A percentile compares a stretch with the other conserved stretches of the same genome.
phyloP scores from a whole-genome alignment of 306 rosid species.

The Begonia fuchsioides region DNA sequence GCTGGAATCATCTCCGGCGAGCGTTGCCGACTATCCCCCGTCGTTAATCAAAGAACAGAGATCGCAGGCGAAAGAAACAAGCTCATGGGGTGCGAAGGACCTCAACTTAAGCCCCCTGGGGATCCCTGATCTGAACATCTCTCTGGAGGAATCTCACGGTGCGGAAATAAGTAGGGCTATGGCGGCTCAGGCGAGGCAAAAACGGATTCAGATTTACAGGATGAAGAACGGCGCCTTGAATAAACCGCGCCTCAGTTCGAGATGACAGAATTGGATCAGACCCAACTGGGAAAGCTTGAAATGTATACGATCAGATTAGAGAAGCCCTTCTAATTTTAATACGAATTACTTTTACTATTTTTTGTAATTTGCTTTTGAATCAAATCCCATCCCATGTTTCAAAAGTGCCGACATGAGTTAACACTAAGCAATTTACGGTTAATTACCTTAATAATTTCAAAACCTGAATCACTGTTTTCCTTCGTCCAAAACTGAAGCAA shows the following conservation, averaged over 20 bases:
- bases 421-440: too few species aligned
- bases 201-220: conserved; percentile 32
- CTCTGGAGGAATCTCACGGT: conserved; percentile 2
- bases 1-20: conserved; percentile 1
- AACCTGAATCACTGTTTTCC: too few species aligned
- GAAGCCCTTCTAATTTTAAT: too few species aligned
- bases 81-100: conserved; percentile 1
- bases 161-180: conserved; percentile 8
- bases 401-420: too few species aligned
- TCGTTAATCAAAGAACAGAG: conserved; percentile 7
- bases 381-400: too few species aligned
- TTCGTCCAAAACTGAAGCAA: too few species aligned
- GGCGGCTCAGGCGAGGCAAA: conserved; percentile 38
- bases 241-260: conserved; percentile 10
- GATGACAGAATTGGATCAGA: conserved; percentile 2
- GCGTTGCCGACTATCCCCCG: conserved; percentile 1
- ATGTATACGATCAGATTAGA: too few species aligned
- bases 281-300: too few species aligned
- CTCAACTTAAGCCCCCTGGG: conserved; percentile 8
- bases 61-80: neutral
- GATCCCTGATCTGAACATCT: conserved; percentile 38
- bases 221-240: conserved; percentile 17
- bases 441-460: too few species aligned
- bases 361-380: too few species aligned
- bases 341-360: too few species aligned